phyloP scores from a whole-genome alignment of 1,284 basidiomycete genomes.

The Fomitopsis palustris region DNA sequence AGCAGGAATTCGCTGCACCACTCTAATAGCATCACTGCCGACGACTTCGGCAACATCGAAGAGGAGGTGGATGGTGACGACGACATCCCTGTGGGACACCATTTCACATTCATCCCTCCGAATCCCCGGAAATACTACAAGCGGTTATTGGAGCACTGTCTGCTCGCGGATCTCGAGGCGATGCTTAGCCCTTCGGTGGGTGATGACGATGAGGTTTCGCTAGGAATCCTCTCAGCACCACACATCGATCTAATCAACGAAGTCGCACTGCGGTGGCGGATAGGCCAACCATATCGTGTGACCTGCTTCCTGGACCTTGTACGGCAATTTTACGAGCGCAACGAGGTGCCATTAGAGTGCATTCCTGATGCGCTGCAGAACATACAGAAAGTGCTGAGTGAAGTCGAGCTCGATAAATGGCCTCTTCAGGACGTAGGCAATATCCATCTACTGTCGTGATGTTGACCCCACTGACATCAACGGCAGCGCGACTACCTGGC shows the following conservation, averaged over 20 bases:
- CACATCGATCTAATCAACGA: constrained; percentile 87
- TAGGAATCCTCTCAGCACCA: constrained; percentile 83
- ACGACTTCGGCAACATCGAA: constrained; percentile 35
- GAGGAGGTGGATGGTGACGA: constrained; percentile 58
- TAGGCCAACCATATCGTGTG: constrained; percentile 76
- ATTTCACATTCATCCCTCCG: constrained; percentile 89
- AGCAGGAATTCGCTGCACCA: constrained; percentile 57
- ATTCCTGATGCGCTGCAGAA: constrained; percentile 85
- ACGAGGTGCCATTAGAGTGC: constrained; percentile 92
- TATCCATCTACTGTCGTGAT: not conserved
- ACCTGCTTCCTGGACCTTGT: constrained; percentile 87
- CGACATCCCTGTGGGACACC: constrained; percentile 62
- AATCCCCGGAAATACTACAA: constrained; percentile 86
- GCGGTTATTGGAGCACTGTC: constrained; percentile 79
- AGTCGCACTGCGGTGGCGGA: constrained; percentile 88
- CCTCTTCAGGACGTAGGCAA: constrained; percentile 72
- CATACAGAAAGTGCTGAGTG: constrained; percentile 67
- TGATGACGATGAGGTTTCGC: constrained; percentile 93
- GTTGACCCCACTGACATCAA: not conserved
- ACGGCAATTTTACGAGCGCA: constrained; percentile 83
- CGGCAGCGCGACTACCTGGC: constrained; percentile 61
- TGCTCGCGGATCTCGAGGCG: constrained; percentile 84
- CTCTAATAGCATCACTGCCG: constrained; percentile 26
- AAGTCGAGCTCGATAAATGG: constrained; percentile 77
- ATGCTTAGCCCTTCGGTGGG: constrained; percentile 86